phyloP scores from a whole-genome alignment of 192 early-diverging fungal species.

The Endogone sp. region DNA sequence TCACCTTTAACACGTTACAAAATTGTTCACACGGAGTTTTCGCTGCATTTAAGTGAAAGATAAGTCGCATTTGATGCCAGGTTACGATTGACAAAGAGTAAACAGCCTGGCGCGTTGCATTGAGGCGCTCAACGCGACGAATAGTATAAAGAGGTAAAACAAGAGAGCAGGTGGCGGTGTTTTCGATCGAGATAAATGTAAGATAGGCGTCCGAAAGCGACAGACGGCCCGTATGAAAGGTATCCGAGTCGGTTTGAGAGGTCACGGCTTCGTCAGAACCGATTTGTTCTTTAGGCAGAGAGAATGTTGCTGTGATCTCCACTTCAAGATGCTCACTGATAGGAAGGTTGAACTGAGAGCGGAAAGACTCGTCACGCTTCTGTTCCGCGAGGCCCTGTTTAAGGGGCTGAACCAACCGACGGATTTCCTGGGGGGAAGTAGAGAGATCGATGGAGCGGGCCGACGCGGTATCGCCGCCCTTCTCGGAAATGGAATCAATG shows the following conservation, averaged over 20 bases:
- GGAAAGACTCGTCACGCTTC: slow-evolving; percentile 76
- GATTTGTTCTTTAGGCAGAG: background rate
- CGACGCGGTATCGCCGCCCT: background rate
- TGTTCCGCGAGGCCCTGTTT: slow-evolving; percentile 66
- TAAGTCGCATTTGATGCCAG: slow-evolving; percentile 88
- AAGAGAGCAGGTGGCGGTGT: slow-evolving; percentile 61
- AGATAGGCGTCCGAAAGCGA: slow-evolving; percentile 89
- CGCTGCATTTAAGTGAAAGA: slow-evolving; percentile 74
- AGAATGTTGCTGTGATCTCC: slow-evolving; percentile 40
- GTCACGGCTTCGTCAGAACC: background rate
- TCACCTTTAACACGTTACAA: slow-evolving; percentile 70
- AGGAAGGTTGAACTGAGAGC: slow-evolving; percentile 74
- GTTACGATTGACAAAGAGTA: slow-evolving; percentile 80
- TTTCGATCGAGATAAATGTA: slow-evolving; percentile 69
- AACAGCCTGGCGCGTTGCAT: slow-evolving; percentile 47
- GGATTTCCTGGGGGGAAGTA: slow-evolving; percentile 16
- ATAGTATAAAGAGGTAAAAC: slow-evolving; percentile 87
- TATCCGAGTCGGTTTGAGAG: slow-evolving; percentile 1
- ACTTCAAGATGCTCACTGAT: slow-evolving; percentile 67
- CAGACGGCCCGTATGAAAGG: slow-evolving; percentile 57
- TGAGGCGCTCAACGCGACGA: slow-evolving; percentile 85
- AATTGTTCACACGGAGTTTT: slow-evolving; percentile 71
- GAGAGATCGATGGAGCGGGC: background rate
- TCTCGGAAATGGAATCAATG: slow-evolving; percentile 1
- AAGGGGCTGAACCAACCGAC: slow-evolving; percentile 39